Conservation (phyloP, 169 alveolate genomes). For the Plasmodium gonderi region DNA sequence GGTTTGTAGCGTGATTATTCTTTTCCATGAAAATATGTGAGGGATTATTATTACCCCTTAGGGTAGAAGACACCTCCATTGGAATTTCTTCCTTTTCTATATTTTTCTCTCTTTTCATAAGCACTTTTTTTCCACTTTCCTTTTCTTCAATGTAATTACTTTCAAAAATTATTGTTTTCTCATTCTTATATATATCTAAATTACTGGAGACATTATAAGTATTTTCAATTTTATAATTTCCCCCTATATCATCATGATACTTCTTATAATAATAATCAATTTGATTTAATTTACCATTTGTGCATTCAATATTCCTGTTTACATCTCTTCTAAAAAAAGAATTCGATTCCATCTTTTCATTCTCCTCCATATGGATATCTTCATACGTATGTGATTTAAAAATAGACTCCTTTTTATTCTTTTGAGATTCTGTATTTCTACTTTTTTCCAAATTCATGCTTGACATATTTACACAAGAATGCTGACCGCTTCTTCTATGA, state of each 20-base stretch:
- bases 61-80: too few species aligned
- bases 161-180: not conserved
- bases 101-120: not conserved
- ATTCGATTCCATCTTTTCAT: not conserved
- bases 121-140: too few species aligned
- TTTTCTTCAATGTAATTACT: too few species aligned
- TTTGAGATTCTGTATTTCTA: not conserved
- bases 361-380: not conserved
- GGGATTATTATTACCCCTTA: too few species aligned
- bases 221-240: not conserved
- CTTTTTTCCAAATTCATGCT: not conserved
- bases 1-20: not conserved
- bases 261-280: not conserved
- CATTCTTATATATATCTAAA: not conserved
- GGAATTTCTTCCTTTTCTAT: too few species aligned
- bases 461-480: not conserved
- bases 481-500: not conserved
- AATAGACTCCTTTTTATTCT: not conserved
- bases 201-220: not conserved
- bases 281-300: not conserved
- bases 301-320: not conserved
- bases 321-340: not conserved
- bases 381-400: constrained; percentile 17
- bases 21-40: not conserved
- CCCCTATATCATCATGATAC: not conserved